Evolutionary conservation across 805 yeast species (phyloP).

Genomic region (Tetrapisispora pingtungensis): DNA sequence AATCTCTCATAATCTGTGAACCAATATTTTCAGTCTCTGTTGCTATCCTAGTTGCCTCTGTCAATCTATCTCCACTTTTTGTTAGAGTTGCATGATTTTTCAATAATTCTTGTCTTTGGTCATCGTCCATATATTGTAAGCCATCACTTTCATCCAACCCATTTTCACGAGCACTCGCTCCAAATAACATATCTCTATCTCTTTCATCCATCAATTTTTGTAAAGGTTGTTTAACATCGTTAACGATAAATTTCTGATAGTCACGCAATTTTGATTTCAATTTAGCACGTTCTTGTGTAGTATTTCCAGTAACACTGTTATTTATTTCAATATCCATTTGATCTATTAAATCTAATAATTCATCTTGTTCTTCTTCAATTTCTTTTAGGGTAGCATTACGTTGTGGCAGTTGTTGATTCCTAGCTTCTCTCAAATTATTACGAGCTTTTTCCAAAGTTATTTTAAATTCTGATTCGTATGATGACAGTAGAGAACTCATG

Average conservation of each 20-base stretch:
- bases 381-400: slow-evolving; percentile 19
- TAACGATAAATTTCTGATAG: slow-evolving; percentile 49
- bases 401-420: slow-evolving; percentile 14
- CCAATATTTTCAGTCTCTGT: slow-evolving; percentile 89
- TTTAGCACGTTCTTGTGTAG: slow-evolving; percentile 39
- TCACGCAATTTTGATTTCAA: slow-evolving; percentile 71
- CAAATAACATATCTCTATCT: slow-evolving; percentile 67
- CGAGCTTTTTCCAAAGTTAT: slow-evolving; percentile 23
- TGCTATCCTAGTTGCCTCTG: slow-evolving; percentile 84
- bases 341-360: slow-evolving; percentile 54
- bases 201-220: slow-evolving; percentile 54
- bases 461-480: slow-evolving; percentile 33
- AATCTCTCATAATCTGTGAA: slow-evolving; percentile 76
- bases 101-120: slow-evolving; percentile 73
- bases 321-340: slow-evolving; percentile 86
- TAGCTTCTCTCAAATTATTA: slow-evolving; percentile 11
- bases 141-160: neutral
- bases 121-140: slow-evolving; percentile 32
- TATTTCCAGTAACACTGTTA: slow-evolving; percentile 35
- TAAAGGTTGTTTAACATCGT: slow-evolving; percentile 45
- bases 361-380: slow-evolving; percentile 26
- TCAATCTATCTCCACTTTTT: slow-evolving; percentile 68
- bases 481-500: slow-evolving; percentile 20
- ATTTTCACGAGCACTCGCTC: slow-evolving; percentile 30
- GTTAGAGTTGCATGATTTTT: slow-evolving; percentile 72